Percentiles rank a stretch among this genome's conserved stretches.
Conservation (phyloP, 495 filamentous ascomycete genomes). For the Aspergillus cristatus region DNA sequence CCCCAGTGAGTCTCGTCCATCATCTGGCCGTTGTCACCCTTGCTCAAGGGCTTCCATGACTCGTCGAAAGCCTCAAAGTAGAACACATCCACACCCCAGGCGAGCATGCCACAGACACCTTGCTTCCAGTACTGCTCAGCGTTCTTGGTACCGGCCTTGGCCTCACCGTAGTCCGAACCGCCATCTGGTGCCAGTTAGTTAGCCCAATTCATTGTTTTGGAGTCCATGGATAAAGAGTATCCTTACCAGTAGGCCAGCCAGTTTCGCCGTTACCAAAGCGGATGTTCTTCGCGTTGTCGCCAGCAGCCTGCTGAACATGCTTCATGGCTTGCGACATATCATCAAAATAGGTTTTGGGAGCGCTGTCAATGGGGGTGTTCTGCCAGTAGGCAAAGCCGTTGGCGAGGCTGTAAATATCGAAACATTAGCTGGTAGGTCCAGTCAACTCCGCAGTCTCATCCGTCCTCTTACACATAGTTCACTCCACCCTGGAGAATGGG, state of each 20-base stretch:
- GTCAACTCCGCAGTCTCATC: too few species aligned
- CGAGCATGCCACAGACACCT: conserved; percentile 61
- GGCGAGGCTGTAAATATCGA: conserved; percentile 36
- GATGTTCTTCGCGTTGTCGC: conserved; percentile 40
- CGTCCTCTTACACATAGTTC: conserved; percentile 48
- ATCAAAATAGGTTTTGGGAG: conserved; percentile 61
- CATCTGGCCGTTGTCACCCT: conserved; percentile 57
- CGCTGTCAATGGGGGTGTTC: conserved; percentile 51
- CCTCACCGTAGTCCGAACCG: conserved; percentile 55
- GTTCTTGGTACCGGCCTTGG: conserved; percentile 51
- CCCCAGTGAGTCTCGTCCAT: conserved; percentile 73
- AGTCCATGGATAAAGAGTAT: too few species aligned
- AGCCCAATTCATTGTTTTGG: background rate
- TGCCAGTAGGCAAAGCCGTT: conserved; percentile 90
- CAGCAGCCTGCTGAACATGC: conserved; percentile 57
- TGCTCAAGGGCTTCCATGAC: conserved; percentile 65
- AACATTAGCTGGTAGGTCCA: too few species aligned
- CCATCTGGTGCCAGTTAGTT: conserved; percentile 25
- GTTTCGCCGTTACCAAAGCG: conserved; percentile 74
- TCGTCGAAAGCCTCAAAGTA: conserved; percentile 81
- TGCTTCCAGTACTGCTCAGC: conserved; percentile 55
- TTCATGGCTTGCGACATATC: conserved; percentile 62
- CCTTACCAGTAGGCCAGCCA: conserved; percentile 52
- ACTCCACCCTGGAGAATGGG: conserved; percentile 50
- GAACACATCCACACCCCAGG: conserved; percentile 69